Percentiles rank a stretch among this genome's conserved stretches.
These are phyloP conservation scores for Ophiocordyceps camponoti-rufipedis DNA, from an alignment of 2,329 filamentous ascomycete species.

Conservation along the genomic window DNA sequence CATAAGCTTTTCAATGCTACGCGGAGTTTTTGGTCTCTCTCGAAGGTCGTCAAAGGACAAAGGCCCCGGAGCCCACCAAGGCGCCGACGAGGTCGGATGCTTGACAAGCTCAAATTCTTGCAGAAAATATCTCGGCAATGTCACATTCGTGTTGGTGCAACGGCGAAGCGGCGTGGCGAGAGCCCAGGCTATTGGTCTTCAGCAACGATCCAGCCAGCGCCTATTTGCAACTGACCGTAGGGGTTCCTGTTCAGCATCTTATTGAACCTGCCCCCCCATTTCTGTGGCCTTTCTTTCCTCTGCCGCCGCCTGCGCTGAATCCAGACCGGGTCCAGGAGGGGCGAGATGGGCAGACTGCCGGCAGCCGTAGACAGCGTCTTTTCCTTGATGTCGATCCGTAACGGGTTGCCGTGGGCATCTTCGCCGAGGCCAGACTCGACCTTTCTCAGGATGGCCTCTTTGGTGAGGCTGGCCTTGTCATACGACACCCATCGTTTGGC, in stretches of 20 bases:
- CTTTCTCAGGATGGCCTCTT: conserved; percentile 12
- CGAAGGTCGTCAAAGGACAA: conserved; percentile 12
- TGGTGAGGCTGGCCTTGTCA: conserved; percentile 11
- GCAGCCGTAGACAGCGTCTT: conserved; percentile 26
- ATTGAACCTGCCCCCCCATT: conserved; percentile 28
- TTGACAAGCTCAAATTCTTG: conserved; percentile 38
- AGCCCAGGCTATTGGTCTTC: conserved; percentile 32
- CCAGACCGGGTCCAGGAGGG: conserved; percentile 32
- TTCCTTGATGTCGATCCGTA: conserved; percentile 17
- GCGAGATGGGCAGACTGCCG: conserved; percentile 33
- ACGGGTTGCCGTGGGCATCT: conserved; percentile 9
- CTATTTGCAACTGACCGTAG: conserved; percentile 30
- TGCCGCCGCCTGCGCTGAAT: conserved; percentile 24
- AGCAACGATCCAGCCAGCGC: background rate
- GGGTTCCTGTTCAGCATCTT: conserved; percentile 40
- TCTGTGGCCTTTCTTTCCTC: conserved; percentile 17
- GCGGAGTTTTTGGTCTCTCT: conserved; percentile 1
- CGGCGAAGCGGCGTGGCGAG: conserved; percentile 40
- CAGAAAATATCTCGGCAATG: conserved; percentile 43
- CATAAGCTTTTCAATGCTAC: background rate
- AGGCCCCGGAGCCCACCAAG: conserved; percentile 38
- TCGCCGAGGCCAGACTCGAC: conserved; percentile 14
- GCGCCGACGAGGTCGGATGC: conserved; percentile 31
- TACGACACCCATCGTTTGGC: conserved; percentile 15
- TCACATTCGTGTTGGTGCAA: conserved; percentile 28